Evolutionary conservation across 371 early-diverging fungal species (phyloP), one percentile per base, ranked within the genome.

Genomic region (Mucor circinelloides): DNA sequence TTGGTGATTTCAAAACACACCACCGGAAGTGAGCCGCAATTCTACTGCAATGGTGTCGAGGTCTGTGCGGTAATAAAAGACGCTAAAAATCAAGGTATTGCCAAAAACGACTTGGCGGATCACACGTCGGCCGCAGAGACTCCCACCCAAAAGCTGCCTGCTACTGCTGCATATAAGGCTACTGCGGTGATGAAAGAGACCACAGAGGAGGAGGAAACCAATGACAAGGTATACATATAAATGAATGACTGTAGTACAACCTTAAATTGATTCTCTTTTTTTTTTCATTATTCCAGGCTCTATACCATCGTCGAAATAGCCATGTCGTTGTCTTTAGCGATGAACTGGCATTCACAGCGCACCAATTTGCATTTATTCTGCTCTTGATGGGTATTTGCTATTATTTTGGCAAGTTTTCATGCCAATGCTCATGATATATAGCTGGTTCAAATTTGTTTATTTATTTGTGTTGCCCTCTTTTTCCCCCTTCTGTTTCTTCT

Each of bases 371-470:
- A 5, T 66, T 83, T 60, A 64, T 83, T 13, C 60, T 81, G 28
- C 42, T 80, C 21, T 48, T 76, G 21, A 83, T 83, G 84, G 72
- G 70, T 1, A 30, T 76, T 12, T 80, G 76, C 42, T 83, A 83
- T 54, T 83, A 83, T 52, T 71, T 81, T 73, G 84, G 84, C 57
- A 83, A 83, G 44, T 63, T 83, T 12, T 79, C 84, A 6, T 77
- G 76, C 59, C 79, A 71, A 7, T 83, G 84, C 60, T 76, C 57
- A 55, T 55, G 31, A 55, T 55, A 28, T 54, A 1, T 5, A n/a
- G n/a, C 15, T 31, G 28, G 17, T 30, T 17, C 7, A 55, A 55
- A 55, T 6, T 13, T 52, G 25, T 28, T 36, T 48, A 34, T 36
- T 63, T 63, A 9, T 31, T 31, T 52, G 50, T 63, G 27, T 42